Percentiles rank a stretch among this genome's conserved stretches.
Conservation (phyloP, 805 yeast genomes). For the Starmerella tilneyi region DNA sequence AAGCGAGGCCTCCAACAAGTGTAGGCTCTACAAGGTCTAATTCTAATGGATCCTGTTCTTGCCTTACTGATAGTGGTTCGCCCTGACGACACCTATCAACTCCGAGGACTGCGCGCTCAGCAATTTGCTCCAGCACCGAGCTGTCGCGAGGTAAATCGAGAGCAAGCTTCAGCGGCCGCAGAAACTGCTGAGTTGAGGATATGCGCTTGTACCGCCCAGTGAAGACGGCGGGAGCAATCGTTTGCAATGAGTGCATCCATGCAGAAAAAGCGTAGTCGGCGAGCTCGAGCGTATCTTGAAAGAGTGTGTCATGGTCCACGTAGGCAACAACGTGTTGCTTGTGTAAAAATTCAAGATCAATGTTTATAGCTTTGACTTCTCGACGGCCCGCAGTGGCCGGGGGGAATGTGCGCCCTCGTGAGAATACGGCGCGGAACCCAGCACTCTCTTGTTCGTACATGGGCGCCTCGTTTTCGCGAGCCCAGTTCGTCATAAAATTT, state of each 20-base stretch:
- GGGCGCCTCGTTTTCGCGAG: background rate
- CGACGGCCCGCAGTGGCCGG: slow-evolving; percentile 6
- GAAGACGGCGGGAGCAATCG: slow-evolving; percentile 17
- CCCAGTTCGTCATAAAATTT: background rate
- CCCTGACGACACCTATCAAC: too few species aligned
- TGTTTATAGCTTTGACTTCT: slow-evolving; percentile 5
- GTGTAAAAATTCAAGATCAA: slow-evolving; percentile 7
- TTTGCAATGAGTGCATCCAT: background rate
- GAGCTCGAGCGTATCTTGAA: slow-evolving; percentile 4
- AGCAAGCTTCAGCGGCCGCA: slow-evolving; percentile 10
- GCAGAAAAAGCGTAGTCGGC: slow-evolving; percentile 9
- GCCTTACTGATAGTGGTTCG: too few species aligned
- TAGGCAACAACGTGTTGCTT: background rate
- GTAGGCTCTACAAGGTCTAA: too few species aligned
- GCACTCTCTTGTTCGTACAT: slow-evolving; percentile 9
- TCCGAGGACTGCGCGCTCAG: slow-evolving; percentile 3
- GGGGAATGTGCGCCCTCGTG: background rate
- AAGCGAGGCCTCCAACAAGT: too few species aligned
- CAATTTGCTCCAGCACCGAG: slow-evolving; percentile 3
- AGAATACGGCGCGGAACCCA: slow-evolving; percentile 12
- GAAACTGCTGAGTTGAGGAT: background rate
- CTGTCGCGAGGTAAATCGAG: background rate
- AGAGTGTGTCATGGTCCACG: background rate
- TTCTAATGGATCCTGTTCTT: too few species aligned
- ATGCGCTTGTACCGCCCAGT: slow-evolving; percentile 1